A percentile compares a stretch with the other conserved stretches of the same genome.
Evolutionary conservation across 371 early-diverging fungal genomes (phyloP).

Genomic region (Mucor saturninus): DNA sequence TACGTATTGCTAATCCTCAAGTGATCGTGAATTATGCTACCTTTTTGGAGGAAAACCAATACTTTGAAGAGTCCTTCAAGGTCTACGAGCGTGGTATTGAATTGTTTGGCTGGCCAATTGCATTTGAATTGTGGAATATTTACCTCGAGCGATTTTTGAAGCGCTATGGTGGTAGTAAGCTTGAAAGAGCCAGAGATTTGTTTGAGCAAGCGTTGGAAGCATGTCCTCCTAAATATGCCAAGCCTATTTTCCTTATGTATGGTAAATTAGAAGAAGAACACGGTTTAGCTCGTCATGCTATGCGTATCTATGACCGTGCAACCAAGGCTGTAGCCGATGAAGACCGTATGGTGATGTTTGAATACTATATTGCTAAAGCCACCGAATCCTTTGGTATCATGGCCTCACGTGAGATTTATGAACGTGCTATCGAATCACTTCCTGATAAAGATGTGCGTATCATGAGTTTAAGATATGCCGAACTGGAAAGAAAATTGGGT

Average conservation of each 20-base stretch:
- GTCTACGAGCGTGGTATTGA: slow-evolving; percentile 97
- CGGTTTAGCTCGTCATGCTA: slow-evolving; percentile 90
- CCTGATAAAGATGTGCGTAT: slow-evolving; percentile 83
- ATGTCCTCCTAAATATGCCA: slow-evolving; percentile 88
- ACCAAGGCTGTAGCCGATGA: slow-evolving; percentile 76
- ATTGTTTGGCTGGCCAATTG: slow-evolving; percentile 94
- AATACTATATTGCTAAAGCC: slow-evolving; percentile 90
- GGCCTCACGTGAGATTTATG: slow-evolving; percentile 89
- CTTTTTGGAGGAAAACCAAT: slow-evolving; percentile 88
- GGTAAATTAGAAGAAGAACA: slow-evolving; percentile 94
- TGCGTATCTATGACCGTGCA: slow-evolving; percentile 93
- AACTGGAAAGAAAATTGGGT: slow-evolving; percentile 88
- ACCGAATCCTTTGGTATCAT: slow-evolving; percentile 87
- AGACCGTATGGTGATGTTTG: slow-evolving; percentile 84
- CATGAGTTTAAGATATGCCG: slow-evolving; percentile 84
- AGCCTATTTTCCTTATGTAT: slow-evolving; percentile 89
- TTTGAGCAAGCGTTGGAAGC: slow-evolving; percentile 94
- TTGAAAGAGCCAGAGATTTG: slow-evolving; percentile 94
- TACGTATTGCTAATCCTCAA: slow-evolving; percentile 95
- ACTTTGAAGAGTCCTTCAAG: slow-evolving; percentile 94
- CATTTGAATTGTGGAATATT: slow-evolving; percentile 97
- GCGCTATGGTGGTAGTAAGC: slow-evolving; percentile 83
- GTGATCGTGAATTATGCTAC: slow-evolving; percentile 92
- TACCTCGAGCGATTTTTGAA: slow-evolving; percentile 88
- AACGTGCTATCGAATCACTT: slow-evolving; percentile 86